These are phyloP conservation scores for Colletotrichum noveboracense DNA, from an alignment of 2,329 filamentous ascomycete species.

Conservation along the genomic window DNA sequence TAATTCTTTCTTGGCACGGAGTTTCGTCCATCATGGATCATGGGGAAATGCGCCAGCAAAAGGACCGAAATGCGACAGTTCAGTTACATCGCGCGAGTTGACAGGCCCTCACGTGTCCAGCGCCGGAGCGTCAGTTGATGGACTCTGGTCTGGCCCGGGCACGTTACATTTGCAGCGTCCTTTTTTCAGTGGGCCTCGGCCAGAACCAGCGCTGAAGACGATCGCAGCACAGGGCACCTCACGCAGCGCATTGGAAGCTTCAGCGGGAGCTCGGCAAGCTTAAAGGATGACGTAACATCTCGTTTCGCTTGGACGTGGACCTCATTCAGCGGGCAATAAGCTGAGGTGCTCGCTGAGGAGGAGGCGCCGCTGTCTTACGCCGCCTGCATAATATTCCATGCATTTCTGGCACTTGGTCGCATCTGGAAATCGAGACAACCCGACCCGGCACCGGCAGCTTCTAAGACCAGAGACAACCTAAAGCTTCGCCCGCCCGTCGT, in stretches of 20 bases:
- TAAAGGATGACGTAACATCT: neutral
- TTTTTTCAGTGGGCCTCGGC: neutral
- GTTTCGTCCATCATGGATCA: neutral
- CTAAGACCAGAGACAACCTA: slow-evolving; percentile 11
- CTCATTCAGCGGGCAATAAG: neutral
- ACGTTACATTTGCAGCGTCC: neutral
- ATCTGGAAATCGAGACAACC: neutral
- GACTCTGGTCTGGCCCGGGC: neutral
- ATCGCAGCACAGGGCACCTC: neutral
- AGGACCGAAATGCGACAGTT: neutral
- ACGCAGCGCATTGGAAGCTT: neutral
- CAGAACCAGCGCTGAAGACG: neutral
- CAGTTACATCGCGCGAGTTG: neutral
- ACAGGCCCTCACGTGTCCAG: neutral
- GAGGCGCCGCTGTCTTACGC: neutral
- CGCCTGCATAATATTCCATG: neutral
- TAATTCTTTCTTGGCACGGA: neutral
- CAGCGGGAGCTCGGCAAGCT: neutral
- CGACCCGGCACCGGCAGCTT: neutral
- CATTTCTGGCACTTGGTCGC: slow-evolving; percentile 1
- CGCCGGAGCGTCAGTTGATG: neutral
- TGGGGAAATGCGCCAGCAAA: neutral
- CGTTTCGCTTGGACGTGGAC: neutral
- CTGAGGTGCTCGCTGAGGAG: neutral
- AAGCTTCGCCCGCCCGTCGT: slow-evolving; percentile 11